Base-by-base conservation (phyloP, 2,329 filamentous ascomycete genomes). In the Tolypocladium nubicola region DNA sequence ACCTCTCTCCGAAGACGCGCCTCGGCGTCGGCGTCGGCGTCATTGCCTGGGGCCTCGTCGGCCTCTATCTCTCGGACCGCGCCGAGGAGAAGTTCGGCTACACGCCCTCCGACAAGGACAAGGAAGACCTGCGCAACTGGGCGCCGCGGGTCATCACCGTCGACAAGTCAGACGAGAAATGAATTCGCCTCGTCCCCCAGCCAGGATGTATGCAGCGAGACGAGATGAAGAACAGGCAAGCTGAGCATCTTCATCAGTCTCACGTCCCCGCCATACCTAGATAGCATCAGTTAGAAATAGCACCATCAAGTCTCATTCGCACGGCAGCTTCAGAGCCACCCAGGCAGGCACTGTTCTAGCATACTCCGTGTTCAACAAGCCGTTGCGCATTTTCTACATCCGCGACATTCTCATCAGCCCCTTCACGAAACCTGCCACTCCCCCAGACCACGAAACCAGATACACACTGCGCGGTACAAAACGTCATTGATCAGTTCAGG, bases 51-150 rank as follows among this genome's bases (percentile, higher is more conserved):
- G 90, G 89, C 16, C 75, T 77, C 45, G 75, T 84, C 45, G 92
- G 90, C 19, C 78, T 94, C n/a, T 86, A 87, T 67, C 67, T 89
- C 21, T 84, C 87, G 6, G 88, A 93, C 67, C 78, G 79, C 58
- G 84, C 87, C 19, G 91, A 93, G 72, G 81, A 88, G 67, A 84
- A 80, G 47, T 80, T 92, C 60, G 88, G 88, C 8, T 81, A 90
- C 70, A 84, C 81, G 43, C 83, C 91, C 1, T 87, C 84, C 1
- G 84, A 89, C 60, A 77, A 87, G 66, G 90, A 96, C 67, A 86
- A 84, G 68, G 82, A 84, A 59, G 81, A 81, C 14, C 70, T 96
- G 61, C 78, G 83, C 53, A 78, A 77, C 54, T 72, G 80, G 52
- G 74, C 84, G 38, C 88, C 88, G 9, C 83, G 76, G 63, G 80